Evolutionary conservation across 2,329 filamentous ascomycete species (phyloP).

Genomic region (Penicillium sp.): DNA sequence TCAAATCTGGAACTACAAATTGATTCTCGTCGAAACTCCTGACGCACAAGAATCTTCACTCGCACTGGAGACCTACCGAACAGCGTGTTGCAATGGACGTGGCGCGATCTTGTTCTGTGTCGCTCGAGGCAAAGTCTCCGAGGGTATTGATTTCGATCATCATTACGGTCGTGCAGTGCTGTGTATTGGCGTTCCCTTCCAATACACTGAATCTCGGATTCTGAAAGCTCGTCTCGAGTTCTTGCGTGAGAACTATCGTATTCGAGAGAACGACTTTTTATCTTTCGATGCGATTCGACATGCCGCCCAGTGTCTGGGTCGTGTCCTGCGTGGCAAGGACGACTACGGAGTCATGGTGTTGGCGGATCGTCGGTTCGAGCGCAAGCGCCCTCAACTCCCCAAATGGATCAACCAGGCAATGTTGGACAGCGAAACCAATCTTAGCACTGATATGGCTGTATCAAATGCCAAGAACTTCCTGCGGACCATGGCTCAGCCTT

Average conservation of each 20-base stretch:
- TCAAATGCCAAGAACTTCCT: slow-evolving; percentile 86
- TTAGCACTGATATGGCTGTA: slow-evolving; percentile 94
- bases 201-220: slow-evolving; percentile 97
- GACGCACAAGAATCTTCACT: slow-evolving; percentile 96
- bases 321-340: slow-evolving; percentile 92
- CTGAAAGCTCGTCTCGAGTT: slow-evolving; percentile 95
- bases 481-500: slow-evolving; percentile 87
- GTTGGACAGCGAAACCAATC: slow-evolving; percentile 77
- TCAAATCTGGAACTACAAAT: slow-evolving; percentile 98
- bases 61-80: slow-evolving; percentile 93
- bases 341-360: slow-evolving; percentile 99
- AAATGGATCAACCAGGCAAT: slow-evolving; percentile 96
- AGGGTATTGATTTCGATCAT: slow-evolving; percentile 99
- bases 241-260: slow-evolving; percentile 92
- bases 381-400: slow-evolving; percentile 84
- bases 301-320: slow-evolving; percentile 91
- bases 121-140: slow-evolving; percentile 92
- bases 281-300: slow-evolving; percentile 99
- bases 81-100: slow-evolving; percentile 93
- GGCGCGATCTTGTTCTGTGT: slow-evolving; percentile 92
- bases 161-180: slow-evolving; percentile 95
- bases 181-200: slow-evolving; percentile 95
- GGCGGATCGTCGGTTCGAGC: slow-evolving; percentile 88
- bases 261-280: slow-evolving; percentile 93
- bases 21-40: slow-evolving; percentile 95